Percentiles rank a stretch among this genome's conserved stretches.
Conservation (phyloP, 768 basidiomycete species). For the Tulasnella sp. region DNA sequence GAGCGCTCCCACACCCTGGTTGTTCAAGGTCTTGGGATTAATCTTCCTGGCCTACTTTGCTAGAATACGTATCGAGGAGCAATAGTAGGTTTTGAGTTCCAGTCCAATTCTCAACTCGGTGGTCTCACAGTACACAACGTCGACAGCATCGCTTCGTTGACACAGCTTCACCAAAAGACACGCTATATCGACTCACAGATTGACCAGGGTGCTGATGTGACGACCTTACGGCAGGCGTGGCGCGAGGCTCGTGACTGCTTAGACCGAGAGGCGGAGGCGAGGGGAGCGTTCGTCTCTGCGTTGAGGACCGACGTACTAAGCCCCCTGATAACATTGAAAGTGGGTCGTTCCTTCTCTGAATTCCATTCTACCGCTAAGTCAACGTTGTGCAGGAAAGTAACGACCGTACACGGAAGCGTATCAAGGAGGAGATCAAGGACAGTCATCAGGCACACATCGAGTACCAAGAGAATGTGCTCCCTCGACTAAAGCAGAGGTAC, state of each 20-base stretch:
- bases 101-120: constrained; percentile 8
- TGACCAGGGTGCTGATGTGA: constrained; percentile 54
- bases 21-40: constrained; percentile 6
- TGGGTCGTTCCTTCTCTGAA: constrained; percentile 21
- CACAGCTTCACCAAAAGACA: constrained; percentile 57
- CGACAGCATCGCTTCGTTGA: constrained; percentile 57
- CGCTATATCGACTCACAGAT: constrained; percentile 56
- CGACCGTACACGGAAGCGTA: constrained; percentile 79
- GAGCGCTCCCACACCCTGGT: constrained; percentile 19
- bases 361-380: neutral
- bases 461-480: constrained; percentile 65
- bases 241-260: constrained; percentile 72
- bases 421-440: constrained; percentile 81
- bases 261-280: constrained; percentile 73
- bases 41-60: neutral
- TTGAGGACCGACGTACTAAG: constrained; percentile 61
- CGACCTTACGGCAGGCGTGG: constrained; percentile 59
- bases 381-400: constrained; percentile 55
- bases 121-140: constrained; percentile 7
- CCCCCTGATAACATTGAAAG: constrained; percentile 56
- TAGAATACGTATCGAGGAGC: constrained; percentile 64
- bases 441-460: constrained; percentile 67
- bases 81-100: constrained; percentile 44
- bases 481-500: constrained; percentile 68
- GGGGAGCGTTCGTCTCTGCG: constrained; percentile 64